Conservation (phyloP, 2,329 filamentous ascomycete species). For the Colletotrichum filicis region DNA sequence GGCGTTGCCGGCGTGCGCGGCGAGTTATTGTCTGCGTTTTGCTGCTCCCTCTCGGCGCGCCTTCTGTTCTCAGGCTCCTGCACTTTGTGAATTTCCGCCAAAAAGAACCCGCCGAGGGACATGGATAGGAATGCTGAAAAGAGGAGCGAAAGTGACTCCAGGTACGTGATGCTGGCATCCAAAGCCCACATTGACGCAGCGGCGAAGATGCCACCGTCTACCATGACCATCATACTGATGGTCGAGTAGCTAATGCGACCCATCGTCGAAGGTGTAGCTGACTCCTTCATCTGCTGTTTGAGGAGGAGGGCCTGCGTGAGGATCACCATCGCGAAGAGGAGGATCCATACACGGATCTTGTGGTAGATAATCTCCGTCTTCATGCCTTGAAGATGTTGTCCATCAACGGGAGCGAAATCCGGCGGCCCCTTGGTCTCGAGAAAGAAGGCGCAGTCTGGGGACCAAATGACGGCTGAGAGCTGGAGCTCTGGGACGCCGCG, state of each 20-base stretch:
- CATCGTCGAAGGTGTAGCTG: conserved; percentile 74
- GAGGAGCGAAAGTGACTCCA: conserved; percentile 66
- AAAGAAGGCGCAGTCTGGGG: conserved; percentile 75
- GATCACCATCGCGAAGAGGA: conserved; percentile 66
- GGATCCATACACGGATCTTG: conserved; percentile 68
- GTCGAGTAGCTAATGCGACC: conserved; percentile 75
- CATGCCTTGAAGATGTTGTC: conserved; percentile 66
- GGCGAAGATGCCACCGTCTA: conserved; percentile 69
- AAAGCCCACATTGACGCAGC: conserved; percentile 67
- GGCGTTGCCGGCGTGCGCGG: conserved; percentile 40
- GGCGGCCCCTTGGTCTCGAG: conserved; percentile 74
- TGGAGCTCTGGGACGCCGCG: conserved; percentile 65
- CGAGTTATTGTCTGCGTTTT: conserved; percentile 39
- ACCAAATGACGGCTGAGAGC: conserved; percentile 73
- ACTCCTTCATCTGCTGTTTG: conserved; percentile 73
- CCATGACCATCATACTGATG: conserved; percentile 69
- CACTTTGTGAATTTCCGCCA: conserved; percentile 69
- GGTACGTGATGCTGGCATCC: conserved; percentile 64
- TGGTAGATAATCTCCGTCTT: conserved; percentile 70
- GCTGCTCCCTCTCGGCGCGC: conserved; percentile 45
- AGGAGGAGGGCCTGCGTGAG: conserved; percentile 71
- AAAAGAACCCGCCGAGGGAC: conserved; percentile 66
- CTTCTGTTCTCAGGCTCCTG: conserved; percentile 67
- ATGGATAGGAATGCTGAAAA: conserved; percentile 65
- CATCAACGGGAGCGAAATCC: conserved; percentile 59